Evolutionary conservation across 2,329 filamentous ascomycete genomes (phyloP).

Genomic region (Fusarium pseudonygamai): DNA sequence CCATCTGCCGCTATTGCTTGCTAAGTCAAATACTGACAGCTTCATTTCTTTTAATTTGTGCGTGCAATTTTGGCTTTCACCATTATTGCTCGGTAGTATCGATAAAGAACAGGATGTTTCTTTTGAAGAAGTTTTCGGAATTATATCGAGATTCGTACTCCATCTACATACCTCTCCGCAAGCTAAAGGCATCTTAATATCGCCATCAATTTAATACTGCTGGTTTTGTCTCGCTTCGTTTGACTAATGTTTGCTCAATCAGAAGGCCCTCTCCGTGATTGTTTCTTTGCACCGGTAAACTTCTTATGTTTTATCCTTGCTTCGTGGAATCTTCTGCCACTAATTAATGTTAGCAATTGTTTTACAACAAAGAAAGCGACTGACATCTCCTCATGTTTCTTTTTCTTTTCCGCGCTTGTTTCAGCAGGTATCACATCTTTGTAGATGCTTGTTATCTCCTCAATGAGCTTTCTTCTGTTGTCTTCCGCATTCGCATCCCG

Average conservation of each 20-base stretch:
- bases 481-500: slow-evolving; percentile 62
- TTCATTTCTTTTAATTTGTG: background rate
- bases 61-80: background rate
- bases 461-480: slow-evolving; percentile 60
- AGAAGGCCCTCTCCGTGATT: slow-evolving; percentile 53
- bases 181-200: background rate
- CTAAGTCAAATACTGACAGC: background rate
- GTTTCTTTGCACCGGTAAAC: slow-evolving; percentile 60
- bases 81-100: background rate
- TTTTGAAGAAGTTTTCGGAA: background rate
- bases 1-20: background rate
- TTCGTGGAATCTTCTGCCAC: slow-evolving; percentile 58
- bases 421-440: slow-evolving; percentile 56
- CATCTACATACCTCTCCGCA: background rate
- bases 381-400: slow-evolving; percentile 61
- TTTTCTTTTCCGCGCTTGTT: slow-evolving; percentile 56
- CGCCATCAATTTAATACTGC: background rate
- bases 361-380: slow-evolving; percentile 13
- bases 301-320: slow-evolving; percentile 60
- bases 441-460: slow-evolving; percentile 61
- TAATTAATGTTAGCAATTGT: slow-evolving; percentile 40
- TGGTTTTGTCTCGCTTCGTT: background rate
- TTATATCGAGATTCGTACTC: background rate
- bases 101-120: background rate
- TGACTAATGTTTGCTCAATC: slow-evolving; percentile 6